Base-by-base conservation (phyloP, 2,329 filamentous ascomycete species). In the Colletotrichum shisoi region DNA sequence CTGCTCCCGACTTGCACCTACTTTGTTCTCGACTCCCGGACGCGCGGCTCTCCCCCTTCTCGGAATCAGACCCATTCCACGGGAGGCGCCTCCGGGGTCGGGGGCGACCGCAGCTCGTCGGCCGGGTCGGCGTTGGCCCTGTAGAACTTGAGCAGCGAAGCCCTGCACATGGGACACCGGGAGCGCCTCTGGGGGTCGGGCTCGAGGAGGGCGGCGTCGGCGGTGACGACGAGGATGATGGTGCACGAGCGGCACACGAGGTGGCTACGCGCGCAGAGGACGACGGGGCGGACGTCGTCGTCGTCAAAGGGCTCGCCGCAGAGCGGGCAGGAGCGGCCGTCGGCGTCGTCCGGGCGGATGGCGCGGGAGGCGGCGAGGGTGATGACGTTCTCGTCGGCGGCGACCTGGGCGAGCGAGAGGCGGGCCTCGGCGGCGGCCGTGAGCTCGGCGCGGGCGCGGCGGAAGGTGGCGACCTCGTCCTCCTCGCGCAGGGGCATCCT, bases 231-330 rank as follows among this genome's bases (percentile, higher is more conserved):
- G 27, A 24, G 27, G 39, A 21, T 17, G 21, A 45, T 11, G 56
- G 37, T 45, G 56, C 56, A 58, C 39, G 17, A 8, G 56, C 45
- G 45, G 40, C 56, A 58, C 21, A 56, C 52, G 17, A 58, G 31
- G 42, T 58, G 45, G 42, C 19, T n/a, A 11, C 31, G n/a, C 8
- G n/a, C 27, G 56, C 56, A 58, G 11, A 58, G 31, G 11, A 45
- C 31, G 39, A 58, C 56, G 56, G 56, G 56, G 27, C 56, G 56
- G 40, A 19, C 3, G 17, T 15, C 12, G 56, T 46, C 56, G 56
- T 58, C 56, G 27, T n/a, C 56, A 31, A 58, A 58, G 24, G 4
- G 21, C 31, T 13, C 3, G 17, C 37, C n/a, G 56, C 56, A 58
- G 21, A 58, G 21, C 40, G 56, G 40, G 5, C 56, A 58, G 17